These are phyloP conservation scores for Dinochytrium kinnereticum DNA, from an alignment of 371 early-diverging fungal species.

Conservation along the genomic window DNA sequence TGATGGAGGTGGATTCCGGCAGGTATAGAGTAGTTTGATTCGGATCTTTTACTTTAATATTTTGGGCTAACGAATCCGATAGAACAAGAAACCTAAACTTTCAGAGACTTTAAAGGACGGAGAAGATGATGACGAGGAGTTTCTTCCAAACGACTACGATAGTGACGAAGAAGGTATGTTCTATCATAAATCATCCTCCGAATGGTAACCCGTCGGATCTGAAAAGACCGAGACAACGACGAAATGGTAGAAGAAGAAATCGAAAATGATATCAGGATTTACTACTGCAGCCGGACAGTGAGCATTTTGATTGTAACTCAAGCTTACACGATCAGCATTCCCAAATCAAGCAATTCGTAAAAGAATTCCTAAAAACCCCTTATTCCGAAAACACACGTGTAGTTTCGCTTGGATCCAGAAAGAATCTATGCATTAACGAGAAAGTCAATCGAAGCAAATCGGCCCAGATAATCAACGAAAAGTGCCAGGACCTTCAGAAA, in stretches of 20 bases:
- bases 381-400: conserved; percentile 63
- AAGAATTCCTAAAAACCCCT: conserved; percentile 82
- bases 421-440: conserved; percentile 81
- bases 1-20: conserved; percentile 17
- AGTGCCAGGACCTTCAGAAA: conserved; percentile 79
- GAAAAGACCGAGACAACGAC: conserved; percentile 42
- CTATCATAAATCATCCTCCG: neutral
- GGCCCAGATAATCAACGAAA: conserved; percentile 71
- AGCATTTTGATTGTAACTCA: neutral
- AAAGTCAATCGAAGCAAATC: conserved; percentile 59
- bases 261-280: conserved; percentile 60
- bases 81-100: neutral
- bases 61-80: neutral
- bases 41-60: too few species aligned
- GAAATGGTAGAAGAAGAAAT: conserved; percentile 34
- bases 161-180: conserved; percentile 60
- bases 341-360: conserved; percentile 90
- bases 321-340: conserved; percentile 77
- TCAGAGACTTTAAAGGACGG: neutral
- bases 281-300: conserved; percentile 49
- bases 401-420: conserved; percentile 86
- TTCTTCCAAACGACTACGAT: conserved; percentile 68
- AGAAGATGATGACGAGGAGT: conserved; percentile 57
- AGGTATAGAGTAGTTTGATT: too few species aligned
- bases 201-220: too few species aligned